Base-by-base conservation (phyloP, 2,329 filamentous ascomycete genomes). In the Monosporascus sp. region DNA sequence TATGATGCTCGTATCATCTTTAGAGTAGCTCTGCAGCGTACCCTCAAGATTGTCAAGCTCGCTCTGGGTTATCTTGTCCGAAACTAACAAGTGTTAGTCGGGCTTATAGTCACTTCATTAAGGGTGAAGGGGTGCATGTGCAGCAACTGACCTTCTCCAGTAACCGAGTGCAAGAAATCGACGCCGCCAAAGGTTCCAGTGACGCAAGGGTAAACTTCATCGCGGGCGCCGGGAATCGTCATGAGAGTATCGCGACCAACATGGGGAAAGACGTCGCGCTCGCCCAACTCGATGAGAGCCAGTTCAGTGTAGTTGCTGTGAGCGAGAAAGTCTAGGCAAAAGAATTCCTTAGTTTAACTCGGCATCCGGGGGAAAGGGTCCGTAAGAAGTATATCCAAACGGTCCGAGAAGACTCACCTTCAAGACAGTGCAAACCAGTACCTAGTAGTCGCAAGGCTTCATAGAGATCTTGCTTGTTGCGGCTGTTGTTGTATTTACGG, bases 151-250 rank as follows among this genome's bases (percentile, higher is more conserved):
- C 79, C 74, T 74, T 86, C 83, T 54, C 83, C 82, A 46, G 82
- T 89, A 31, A 96, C 91, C 1, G 89, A 94, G 74, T 96, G 90
- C 55, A 96, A 75, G 73, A 97, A 97, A 65, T 97, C 93, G 15
- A 96, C 92, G 57, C 92, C 92, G 56, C 92, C 92, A 70, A 97
- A 97, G 6, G 92, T 97, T 54, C 93, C 92, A 1, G 92, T 97
- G 45, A 96, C 81, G 56, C 93, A 75, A 6, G 92, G 92, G 62
- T 88, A 96, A 55, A 96, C 89, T 5, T 78, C 65, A 36, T 77
- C 67, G 22, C 78, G 77, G 53, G 82, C 86, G 45, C 88, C 90
- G 36, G 80, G 75, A 27, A 97, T 78, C 46, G 82, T 75, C 27
- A 96, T 75, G 64, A 76, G 74, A n/a, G 90, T 90, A 62, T 82